Percentiles rank a stretch among this genome's conserved stretches.
Evolutionary conservation across 768 basidiomycete species (phyloP).

Genomic region (Pleurotus citrinopileatus): DNA sequence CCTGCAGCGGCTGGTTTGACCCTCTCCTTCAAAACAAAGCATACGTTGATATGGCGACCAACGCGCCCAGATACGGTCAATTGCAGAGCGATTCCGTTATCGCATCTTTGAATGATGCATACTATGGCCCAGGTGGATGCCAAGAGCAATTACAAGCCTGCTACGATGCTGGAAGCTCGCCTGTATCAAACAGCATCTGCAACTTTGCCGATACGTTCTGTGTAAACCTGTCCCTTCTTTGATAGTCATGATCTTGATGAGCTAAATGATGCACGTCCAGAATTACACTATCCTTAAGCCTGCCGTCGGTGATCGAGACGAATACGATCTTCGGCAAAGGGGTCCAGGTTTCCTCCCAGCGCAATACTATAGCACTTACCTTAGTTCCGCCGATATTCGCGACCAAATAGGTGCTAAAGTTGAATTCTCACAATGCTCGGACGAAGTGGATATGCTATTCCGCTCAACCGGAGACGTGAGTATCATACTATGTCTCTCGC

Average conservation of each 20-base stretch:
- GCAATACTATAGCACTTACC: constrained; percentile 48
- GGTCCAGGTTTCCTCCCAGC: constrained; percentile 54
- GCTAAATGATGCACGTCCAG: too few relatives aligned
- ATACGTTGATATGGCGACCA: constrained; percentile 54
- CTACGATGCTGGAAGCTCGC: constrained; percentile 47
- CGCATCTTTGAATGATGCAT: constrained; percentile 42
- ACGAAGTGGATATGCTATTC: constrained; percentile 40
- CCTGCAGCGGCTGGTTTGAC: constrained; percentile 59
- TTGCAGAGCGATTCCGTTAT: constrained; percentile 48
- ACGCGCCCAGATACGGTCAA: constrained; percentile 67
- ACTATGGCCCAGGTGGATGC: constrained; percentile 48
- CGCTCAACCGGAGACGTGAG: constrained; percentile 54
- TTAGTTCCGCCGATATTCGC: constrained; percentile 22
- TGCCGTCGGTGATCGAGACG: constrained; percentile 49
- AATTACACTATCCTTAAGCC: constrained; percentile 43
- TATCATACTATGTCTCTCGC: not conserved
- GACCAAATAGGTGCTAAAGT: constrained; percentile 45
- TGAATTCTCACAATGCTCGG: constrained; percentile 46
- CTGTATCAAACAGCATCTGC: constrained; percentile 49
- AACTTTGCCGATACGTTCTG: constrained; percentile 50
- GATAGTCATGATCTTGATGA: too few relatives aligned
- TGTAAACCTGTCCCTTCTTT: constrained; percentile 36
- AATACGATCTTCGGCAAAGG: constrained; percentile 58
- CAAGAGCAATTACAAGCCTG: constrained; percentile 53
- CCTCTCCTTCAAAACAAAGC: constrained; percentile 62